phyloP scores from a whole-genome alignment of 176 grass and related monocot species.

The Avena atlantica region DNA sequence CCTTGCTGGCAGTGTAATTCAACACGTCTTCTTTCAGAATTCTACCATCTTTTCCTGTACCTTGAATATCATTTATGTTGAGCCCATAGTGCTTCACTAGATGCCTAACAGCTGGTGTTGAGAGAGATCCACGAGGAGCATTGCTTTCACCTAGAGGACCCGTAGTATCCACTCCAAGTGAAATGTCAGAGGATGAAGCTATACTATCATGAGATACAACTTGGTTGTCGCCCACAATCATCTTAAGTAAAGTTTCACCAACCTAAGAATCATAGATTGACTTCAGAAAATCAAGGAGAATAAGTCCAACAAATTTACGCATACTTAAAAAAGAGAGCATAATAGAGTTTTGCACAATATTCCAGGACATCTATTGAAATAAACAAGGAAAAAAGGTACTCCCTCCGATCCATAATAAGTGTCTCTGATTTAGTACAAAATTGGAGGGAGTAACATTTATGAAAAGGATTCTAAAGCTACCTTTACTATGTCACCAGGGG shows the following conservation, averaged over 20 bases:
- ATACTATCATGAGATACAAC: slow-evolving; percentile 43
- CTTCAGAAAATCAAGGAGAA: slow-evolving; percentile 23
- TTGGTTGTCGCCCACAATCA: slow-evolving; percentile 63
- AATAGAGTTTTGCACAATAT: neutral
- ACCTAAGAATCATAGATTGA: slow-evolving; percentile 61
- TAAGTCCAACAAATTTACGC: neutral
- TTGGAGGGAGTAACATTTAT: neutral
- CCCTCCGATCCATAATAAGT: no score
- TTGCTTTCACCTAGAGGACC: slow-evolving; percentile 36
- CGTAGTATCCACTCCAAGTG: slow-evolving; percentile 43
- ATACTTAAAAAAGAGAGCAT: neutral
- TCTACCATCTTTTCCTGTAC: slow-evolving; percentile 80
- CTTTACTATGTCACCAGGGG: slow-evolving; percentile 88
- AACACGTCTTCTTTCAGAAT: slow-evolving; percentile 90
- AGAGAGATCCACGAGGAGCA: slow-evolving; percentile 50
- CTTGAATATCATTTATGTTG: slow-evolving; percentile 72
- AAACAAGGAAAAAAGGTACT: neutral
- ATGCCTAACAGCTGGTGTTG: slow-evolving; percentile 82
- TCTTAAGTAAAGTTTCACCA: slow-evolving; percentile 93
- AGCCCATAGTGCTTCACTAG: slow-evolving; percentile 78
- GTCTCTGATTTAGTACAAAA: no score
- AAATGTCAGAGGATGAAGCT: slow-evolving; percentile 41
- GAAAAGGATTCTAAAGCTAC: slow-evolving; percentile 38
- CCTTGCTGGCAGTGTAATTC: slow-evolving; percentile 69
- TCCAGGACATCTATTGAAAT: neutral